Evolutionary conservation across 2,329 filamentous ascomycete species (phyloP).

Genomic region (Cladosporium velox): DNA sequence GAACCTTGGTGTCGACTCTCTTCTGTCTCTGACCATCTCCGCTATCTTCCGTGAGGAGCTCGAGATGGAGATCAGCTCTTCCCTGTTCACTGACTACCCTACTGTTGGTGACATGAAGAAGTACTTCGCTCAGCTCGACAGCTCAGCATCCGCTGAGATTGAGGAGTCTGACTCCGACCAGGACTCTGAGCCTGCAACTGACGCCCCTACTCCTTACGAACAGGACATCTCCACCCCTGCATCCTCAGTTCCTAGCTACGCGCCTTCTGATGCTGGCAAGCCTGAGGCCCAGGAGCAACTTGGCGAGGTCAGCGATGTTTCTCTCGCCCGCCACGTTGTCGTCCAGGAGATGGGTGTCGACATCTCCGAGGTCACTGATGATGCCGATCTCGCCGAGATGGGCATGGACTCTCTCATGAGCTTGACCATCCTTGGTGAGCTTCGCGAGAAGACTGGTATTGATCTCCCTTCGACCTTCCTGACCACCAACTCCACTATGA

Average conservation of each 20-base stretch:
- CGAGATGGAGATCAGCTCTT: slow-evolving; percentile 60
- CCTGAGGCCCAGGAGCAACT: slow-evolving; percentile 39
- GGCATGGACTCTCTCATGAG: slow-evolving; percentile 58
- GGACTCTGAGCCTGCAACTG: slow-evolving; percentile 45
- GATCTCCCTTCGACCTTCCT: slow-evolving; percentile 58
- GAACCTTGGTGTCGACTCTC: slow-evolving; percentile 63
- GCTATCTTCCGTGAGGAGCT: slow-evolving; percentile 64
- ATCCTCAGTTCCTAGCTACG: slow-evolving; percentile 49
- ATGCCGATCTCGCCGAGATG: slow-evolving; percentile 62
- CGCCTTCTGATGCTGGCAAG: slow-evolving; percentile 45
- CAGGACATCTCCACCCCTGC: slow-evolving; percentile 50
- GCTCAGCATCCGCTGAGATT: slow-evolving; percentile 33
- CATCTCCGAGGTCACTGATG: slow-evolving; percentile 54
- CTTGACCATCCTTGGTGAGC: slow-evolving; percentile 52
- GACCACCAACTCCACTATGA: slow-evolving; percentile 61
- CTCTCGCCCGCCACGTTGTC: slow-evolving; percentile 51
- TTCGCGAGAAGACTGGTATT: slow-evolving; percentile 53
- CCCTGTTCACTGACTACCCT: slow-evolving; percentile 61
- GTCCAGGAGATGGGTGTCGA: slow-evolving; percentile 67
- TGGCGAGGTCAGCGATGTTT: slow-evolving; percentile 43
- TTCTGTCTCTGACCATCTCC: slow-evolving; percentile 62
- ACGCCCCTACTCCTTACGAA: slow-evolving; percentile 46
- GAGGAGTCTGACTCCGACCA: slow-evolving; percentile 42
- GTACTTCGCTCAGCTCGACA: slow-evolving; percentile 53
- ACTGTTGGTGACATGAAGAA: slow-evolving; percentile 63